A percentile compares a stretch with the other conserved stretches of the same genome.
These are phyloP conservation scores for Carallia pectinifolia DNA, from an alignment of 345 rosid genomes.

Conservation along the genomic window DNA sequence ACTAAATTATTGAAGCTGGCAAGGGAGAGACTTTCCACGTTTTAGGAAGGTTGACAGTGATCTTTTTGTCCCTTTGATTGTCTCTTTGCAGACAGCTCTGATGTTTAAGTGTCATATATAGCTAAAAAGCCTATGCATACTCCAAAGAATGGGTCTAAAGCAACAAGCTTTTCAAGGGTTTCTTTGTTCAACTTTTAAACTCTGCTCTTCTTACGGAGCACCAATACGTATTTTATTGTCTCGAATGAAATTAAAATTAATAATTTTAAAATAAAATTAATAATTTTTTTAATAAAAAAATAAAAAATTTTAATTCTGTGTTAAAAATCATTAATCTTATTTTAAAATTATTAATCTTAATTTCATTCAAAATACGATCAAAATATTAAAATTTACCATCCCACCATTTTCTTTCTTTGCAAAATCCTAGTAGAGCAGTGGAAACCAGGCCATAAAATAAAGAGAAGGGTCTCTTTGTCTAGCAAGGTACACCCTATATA, in stretches of 20 bases:
- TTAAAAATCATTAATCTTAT: no score
- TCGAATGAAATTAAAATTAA: no score
- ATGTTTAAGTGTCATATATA: constrained; percentile 6
- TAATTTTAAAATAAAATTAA: no score
- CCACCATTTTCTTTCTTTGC: no score
- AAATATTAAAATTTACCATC: no score
- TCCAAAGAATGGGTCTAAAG: background rate
- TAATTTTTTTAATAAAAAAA: no score
- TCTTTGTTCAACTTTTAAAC: background rate
- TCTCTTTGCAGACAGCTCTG: background rate
- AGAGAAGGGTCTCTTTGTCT: background rate
- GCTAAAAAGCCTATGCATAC: constrained; percentile 23
- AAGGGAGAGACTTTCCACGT: background rate
- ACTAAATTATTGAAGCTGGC: no score
- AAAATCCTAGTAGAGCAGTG: background rate
- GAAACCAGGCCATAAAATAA: background rate
- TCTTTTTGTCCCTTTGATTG: background rate
- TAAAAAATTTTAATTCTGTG: no score
- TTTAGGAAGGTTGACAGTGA: constrained; percentile 7
- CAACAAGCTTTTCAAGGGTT: constrained; percentile 1
- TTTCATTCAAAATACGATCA: no score
- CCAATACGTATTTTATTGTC: no score
- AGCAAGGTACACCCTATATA: background rate
- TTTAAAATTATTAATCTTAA: no score
- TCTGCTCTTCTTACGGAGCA: background rate